Conservation (phyloP, 2,329 filamentous ascomycete genomes). For the Cordyceps cateniannulata region DNA sequence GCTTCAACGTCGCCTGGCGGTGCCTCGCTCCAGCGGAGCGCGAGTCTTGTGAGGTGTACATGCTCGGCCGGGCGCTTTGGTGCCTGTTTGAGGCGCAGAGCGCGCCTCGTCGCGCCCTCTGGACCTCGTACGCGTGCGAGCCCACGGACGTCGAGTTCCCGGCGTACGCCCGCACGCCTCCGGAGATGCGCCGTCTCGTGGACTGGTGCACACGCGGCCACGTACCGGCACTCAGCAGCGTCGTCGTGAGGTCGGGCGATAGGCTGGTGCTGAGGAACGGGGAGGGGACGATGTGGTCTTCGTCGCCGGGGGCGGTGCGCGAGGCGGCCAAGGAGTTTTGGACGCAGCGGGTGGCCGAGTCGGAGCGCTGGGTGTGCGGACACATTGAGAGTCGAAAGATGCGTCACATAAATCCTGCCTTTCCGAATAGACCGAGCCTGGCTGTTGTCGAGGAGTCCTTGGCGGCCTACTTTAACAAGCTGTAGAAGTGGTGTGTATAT, state of each 20-base stretch:
- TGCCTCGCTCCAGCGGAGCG: conserved; percentile 45
- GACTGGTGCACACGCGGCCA: conserved; percentile 46
- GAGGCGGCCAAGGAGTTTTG: conserved; percentile 41
- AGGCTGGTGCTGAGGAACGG: conserved; percentile 36
- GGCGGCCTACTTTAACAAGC: neutral
- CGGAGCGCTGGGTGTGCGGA: conserved; percentile 39
- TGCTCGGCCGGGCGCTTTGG: conserved; percentile 56
- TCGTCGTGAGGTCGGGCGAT: conserved; percentile 39
- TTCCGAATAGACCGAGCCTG: neutral
- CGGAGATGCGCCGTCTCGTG: conserved; percentile 40
- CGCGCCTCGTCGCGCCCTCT: conserved; percentile 50
- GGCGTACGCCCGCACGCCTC: conserved; percentile 39
- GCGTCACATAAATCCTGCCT: neutral
- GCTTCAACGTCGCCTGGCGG: conserved; percentile 53
- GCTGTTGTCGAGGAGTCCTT: neutral
- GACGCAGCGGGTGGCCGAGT: conserved; percentile 38
- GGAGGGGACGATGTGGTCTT: conserved; percentile 25
- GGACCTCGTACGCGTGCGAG: conserved; percentile 54
- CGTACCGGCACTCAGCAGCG: conserved; percentile 35
- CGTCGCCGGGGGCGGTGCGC: conserved; percentile 29
- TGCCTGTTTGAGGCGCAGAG: conserved; percentile 56
- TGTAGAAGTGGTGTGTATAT: neutral
- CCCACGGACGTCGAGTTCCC: conserved; percentile 49
- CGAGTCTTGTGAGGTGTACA: conserved; percentile 54
- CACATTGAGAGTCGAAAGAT: conserved; percentile 24